Base-by-base conservation (phyloP, 225 moss, liverwort and hornwort species). In the Sphagnum contortum region DNA sequence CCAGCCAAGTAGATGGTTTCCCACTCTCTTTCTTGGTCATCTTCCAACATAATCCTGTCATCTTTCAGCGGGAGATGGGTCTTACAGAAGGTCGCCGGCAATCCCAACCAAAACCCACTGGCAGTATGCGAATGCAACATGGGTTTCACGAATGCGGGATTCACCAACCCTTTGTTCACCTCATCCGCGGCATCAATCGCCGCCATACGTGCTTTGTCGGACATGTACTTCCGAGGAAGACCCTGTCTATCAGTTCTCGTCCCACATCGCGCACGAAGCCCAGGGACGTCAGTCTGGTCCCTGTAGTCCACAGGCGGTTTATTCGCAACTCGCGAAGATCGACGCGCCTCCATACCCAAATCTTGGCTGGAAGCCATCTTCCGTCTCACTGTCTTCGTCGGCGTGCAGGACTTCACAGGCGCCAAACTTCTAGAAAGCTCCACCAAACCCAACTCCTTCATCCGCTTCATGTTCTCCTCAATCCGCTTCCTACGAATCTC, bases 51-150 rank as follows among this genome's bases (percentile, higher is more conserved):
- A 11, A 83, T 54, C 58, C 63, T 66, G 3, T 71, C 83, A 62
- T 83, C 83, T 8, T 66, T 65, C 12, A 4, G 76, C 10, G 83
- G 74, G 67, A 83, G 69, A 60, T 71, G 76, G 48, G 79, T 66
- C 66, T 79, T 83, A 55, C 76, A 79, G 61, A 83, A 83, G 64
- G 54, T 60, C 0, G 79, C 66, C 44, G 83, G 83, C 47, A 83
- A 73, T 2, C 83, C 83, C 10, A 83, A 67, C 83, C 83, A 83
- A 14, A 83, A 83, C 12, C 83, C 83, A 50, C 83, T 83, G 50
- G 83, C 76, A 10, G 79, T 83, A 8, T 83, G 83, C 29, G 83
- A 83, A 72, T 83, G 83, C 71, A 83, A 55, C 83, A 83, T 83
- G 4, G 83, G 73, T 57, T 83, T 83, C 71, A 83, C 73, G 29